Percentiles rank a stretch among this genome's conserved stretches.
These are phyloP conservation scores for Solanum hybrid DNA, from an alignment of 305 asterid species.

Conservation along the genomic window DNA sequence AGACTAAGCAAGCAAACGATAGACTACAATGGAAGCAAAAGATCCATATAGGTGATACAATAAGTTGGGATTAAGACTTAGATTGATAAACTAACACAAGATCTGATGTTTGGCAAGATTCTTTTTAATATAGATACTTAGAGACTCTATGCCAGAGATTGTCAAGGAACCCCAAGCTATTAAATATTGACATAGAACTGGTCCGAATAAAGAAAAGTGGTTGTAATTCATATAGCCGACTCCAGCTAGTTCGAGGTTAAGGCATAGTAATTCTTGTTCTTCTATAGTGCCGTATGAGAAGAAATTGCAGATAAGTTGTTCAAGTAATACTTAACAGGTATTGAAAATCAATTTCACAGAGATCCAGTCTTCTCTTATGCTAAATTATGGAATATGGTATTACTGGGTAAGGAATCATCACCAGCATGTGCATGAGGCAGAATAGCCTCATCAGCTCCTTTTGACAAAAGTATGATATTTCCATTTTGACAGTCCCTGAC, in stretches of 20 bases:
- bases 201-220: not conserved
- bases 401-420: conserved; percentile 20
- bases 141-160: not conserved
- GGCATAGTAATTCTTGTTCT: not conserved
- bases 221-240: not conserved
- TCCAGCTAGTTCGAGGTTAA: not conserved
- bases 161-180: not conserved
- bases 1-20: not conserved
- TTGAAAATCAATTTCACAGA: not conserved
- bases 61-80: not conserved
- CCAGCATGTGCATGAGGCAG: conserved; percentile 72
- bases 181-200: not conserved
- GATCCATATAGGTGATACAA: not conserved
- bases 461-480: conserved; percentile 58
- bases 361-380: not conserved
- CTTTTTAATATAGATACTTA: not conserved
- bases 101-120: not conserved
- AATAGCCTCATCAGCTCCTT: conserved; percentile 96
- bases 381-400: not conserved
- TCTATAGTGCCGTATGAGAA: not conserved
- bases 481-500: conserved; percentile 66
- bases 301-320: not conserved
- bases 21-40: not conserved
- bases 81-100: not conserved
- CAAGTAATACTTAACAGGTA: not conserved